Evolutionary conservation across 2,329 filamentous ascomycete species (phyloP), one percentile per base, ranked within the genome.

Genomic region (Beauveria sp.): DNA sequence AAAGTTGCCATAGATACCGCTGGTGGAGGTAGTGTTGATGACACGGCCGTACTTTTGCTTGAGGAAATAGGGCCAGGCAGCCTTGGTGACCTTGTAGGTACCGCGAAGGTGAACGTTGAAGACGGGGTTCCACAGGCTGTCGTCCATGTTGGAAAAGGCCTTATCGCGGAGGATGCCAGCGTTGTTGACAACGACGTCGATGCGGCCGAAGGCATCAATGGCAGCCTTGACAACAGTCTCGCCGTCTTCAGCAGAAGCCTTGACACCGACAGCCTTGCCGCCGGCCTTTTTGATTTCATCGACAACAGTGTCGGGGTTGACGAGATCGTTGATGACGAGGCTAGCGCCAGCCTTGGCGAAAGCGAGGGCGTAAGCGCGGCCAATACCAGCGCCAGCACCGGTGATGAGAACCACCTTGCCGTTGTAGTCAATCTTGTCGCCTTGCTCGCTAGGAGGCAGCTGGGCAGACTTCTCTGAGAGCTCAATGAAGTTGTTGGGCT

Each of bases 31-130:
- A 53, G 95, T 99, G 83, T 99, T 99, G 71, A 99, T 82, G 64
- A 99, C 86, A 70, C 95, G 91, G 67, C 95, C 95, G 71, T 97
- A 99, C 82, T 97, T 98, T 77, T 99, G 95, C 84, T 97, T 96
- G 58, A 98, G 82, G 82, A 99, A 90, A 77, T 96, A 90, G 56
- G 95, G 95, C 92, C 93, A 99, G 22, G 95, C 95, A 64, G 95
- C 95, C 84, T 96, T 97, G 72, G 91, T 93, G 66, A 93, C 86
- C 80, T 96, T 96, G 81, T 96, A 99, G 64, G 95, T 99, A 68
- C 95, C 93, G 67, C 91, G 86, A 51, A 96, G 84, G 76, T 99
- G 95, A 61, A 98, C 92, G 69, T 92, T 90, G 78, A 98, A 77
- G 70, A 99, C 93, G 61, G 90, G 85, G 70, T 97, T 87, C 93